phyloP scores from a whole-genome alignment of 1,284 basidiomycete genomes.

The Tetrapyrgos nigripes region DNA sequence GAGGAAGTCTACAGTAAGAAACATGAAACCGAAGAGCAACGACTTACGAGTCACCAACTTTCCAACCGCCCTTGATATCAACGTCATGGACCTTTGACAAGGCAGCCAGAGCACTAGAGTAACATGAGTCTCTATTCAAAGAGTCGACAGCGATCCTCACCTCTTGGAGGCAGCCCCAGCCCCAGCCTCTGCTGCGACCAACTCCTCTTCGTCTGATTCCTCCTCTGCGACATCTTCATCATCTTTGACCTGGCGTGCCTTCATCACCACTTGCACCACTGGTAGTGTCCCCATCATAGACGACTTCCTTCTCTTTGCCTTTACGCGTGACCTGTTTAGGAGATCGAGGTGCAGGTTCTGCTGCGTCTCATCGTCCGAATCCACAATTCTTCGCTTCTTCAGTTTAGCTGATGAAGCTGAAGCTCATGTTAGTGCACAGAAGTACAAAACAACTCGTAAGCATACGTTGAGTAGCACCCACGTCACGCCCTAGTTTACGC shows the following conservation, averaged over 20 bases:
- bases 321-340: slow-evolving; percentile 16
- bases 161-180: slow-evolving; percentile 61
- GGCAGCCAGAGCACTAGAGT: slow-evolving; percentile 71
- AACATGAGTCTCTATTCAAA: not conserved
- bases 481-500: slow-evolving; percentile 39
- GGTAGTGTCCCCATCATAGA: slow-evolving; percentile 30
- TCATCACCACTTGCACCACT: slow-evolving; percentile 47
- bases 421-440: no score
- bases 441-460: no score
- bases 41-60: slow-evolving; percentile 83
- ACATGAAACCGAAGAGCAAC: not conserved
- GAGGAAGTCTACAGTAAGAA: slow-evolving; percentile 13
- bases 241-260: slow-evolving; percentile 43
- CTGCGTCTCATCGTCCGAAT: slow-evolving; percentile 71
- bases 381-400: slow-evolving; percentile 67
- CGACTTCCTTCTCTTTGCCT: slow-evolving; percentile 47
- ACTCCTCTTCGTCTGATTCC: slow-evolving; percentile 54
- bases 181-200: slow-evolving; percentile 36
- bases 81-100: slow-evolving; percentile 72
- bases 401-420: slow-evolving; percentile 34
- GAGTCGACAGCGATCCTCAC: slow-evolving; percentile 43
- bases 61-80: slow-evolving; percentile 87
- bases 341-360: slow-evolving; percentile 25
- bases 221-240: slow-evolving; percentile 47
- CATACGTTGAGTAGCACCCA: slow-evolving; percentile 15